Evolutionary conservation across 768 basidiomycete species (phyloP), one percentile per base, ranked within the genome.

Genomic region (Tylopilus felleus): DNA sequence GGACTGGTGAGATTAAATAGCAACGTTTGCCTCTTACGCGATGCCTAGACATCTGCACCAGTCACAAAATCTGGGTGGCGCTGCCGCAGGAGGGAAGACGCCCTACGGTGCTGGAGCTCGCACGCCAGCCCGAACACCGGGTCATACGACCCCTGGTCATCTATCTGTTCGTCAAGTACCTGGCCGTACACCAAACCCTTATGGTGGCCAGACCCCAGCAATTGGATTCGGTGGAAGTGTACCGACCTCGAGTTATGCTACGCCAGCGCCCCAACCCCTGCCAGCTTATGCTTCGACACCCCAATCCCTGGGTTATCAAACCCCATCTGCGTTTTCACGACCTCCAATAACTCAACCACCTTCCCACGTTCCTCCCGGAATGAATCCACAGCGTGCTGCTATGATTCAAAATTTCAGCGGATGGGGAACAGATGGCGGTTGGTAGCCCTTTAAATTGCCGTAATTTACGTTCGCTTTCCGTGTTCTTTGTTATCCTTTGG

Each of bases 171-270:
- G 88, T 50, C 86, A 88, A 60, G 63, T 70, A 28, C 68, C 79
- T 33, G 81, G 79, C 17, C 80, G 87, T 44, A 93, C 90, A 41
- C 90, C 91, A 10, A 93, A 92, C 62, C 88, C 90, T 2, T 92
- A 92, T 60, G 80, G 77, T 22, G 74, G 73, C 23, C 66, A 71
- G 57, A 70, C 73, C n/a, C 74, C 66, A 16, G 73, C 62, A 44
- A 62, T 60, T 35, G 68, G 65, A 29, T 63, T 70, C 25, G 67
- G 68, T 51, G 63, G 67, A 35, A 71, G 45, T 39, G 58, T 56
- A 21, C 60, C 70, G 6, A 47, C 58, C 29, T 61, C 69, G 31
- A 70, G 53, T 45, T 73, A 68, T 48, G 65, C 64, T 16, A 61
- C 65, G 39, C 61, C 65, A 19, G 59, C 69, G 47, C 67, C 73